These are phyloP conservation scores for Lagenidium sp. DNA, from an alignment of 352 stramenopile genomes.

Conservation along the genomic window DNA sequence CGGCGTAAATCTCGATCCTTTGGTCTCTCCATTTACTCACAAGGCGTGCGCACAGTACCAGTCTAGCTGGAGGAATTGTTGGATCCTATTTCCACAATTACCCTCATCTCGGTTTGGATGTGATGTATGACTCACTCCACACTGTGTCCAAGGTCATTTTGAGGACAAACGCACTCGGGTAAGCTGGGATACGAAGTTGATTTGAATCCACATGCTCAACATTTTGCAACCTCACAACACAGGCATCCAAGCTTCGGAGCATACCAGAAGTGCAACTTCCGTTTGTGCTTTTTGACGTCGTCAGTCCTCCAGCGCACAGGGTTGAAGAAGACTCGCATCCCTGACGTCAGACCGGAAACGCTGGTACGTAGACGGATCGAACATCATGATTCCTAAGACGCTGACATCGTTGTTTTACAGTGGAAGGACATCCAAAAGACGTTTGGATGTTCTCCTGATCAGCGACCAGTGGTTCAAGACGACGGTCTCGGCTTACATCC, in stretches of 20 bases:
- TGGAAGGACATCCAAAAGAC: conserved; percentile 63
- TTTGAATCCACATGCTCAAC: too few relatives aligned
- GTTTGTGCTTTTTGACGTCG: conserved; percentile 39
- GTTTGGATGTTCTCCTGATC: conserved; percentile 32
- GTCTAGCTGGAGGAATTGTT: conserved; percentile 36
- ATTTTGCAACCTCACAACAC: background rate
- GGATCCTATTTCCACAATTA: conserved; percentile 86
- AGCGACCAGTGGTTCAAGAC: conserved; percentile 68
- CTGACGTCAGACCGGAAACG: conserved; percentile 58
- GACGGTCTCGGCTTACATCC: conserved; percentile 67
- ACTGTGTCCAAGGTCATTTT: conserved; percentile 67
- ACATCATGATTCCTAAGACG: background rate
- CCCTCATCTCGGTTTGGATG: conserved; percentile 65
- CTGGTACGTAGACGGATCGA: too few relatives aligned
- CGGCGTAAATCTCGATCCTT: too few relatives aligned
- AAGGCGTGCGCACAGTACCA: too few relatives aligned
- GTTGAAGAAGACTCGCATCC: conserved; percentile 30
- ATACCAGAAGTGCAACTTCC: conserved; percentile 85
- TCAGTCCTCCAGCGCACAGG: conserved; percentile 30
- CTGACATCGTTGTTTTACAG: conserved; percentile 13
- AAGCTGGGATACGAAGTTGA: too few relatives aligned
- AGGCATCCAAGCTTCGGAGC: conserved; percentile 73
- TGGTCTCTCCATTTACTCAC: too few relatives aligned
- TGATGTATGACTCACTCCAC: conserved; percentile 71
- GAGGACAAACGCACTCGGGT: conserved; percentile 76